Evolutionary conservation across 352 stramenopile genomes (phyloP).

Genomic region (Elongisporangium undulatum): DNA sequence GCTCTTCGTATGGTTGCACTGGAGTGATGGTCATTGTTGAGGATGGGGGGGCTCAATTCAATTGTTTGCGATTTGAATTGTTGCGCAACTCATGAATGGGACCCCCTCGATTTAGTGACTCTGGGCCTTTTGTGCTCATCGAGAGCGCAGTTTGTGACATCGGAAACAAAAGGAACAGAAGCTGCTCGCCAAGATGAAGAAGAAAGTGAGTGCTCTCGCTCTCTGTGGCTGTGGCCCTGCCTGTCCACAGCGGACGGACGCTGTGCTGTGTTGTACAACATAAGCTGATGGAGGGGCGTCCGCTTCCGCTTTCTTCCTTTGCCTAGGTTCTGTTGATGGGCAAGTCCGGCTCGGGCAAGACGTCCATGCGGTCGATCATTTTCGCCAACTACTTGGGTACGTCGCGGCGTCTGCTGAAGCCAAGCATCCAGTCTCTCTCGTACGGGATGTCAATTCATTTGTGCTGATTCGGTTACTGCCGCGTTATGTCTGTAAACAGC

Average conservation of each 20-base stretch:
- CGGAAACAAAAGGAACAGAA: not conserved
- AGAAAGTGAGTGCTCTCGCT: slow-evolving; percentile 29
- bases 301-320: not conserved
- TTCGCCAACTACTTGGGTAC: slow-evolving; percentile 99
- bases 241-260: not conserved
- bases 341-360: slow-evolving; percentile 97
- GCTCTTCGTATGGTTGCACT: not conserved
- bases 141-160: not conserved
- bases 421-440: not conserved
- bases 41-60: not conserved
- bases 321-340: slow-evolving; percentile 94
- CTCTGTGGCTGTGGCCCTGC: not conserved
- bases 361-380: slow-evolving; percentile 99
- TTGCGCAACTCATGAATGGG: not conserved
- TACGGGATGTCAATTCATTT: not conserved
- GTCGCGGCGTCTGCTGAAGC: not conserved
- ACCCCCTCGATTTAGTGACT: not conserved
- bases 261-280: not conserved
- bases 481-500: slow-evolving; percentile 31
- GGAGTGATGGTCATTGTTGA: not conserved
- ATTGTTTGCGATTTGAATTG: not conserved
- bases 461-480: not conserved
- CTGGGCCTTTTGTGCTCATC: no score
- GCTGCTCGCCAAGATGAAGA: slow-evolving; percentile 38
- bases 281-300: not conserved